These are phyloP conservation scores for Triticum monococcum DNA, from an alignment of 176 grass and related monocot species.

Conservation along the genomic window DNA sequence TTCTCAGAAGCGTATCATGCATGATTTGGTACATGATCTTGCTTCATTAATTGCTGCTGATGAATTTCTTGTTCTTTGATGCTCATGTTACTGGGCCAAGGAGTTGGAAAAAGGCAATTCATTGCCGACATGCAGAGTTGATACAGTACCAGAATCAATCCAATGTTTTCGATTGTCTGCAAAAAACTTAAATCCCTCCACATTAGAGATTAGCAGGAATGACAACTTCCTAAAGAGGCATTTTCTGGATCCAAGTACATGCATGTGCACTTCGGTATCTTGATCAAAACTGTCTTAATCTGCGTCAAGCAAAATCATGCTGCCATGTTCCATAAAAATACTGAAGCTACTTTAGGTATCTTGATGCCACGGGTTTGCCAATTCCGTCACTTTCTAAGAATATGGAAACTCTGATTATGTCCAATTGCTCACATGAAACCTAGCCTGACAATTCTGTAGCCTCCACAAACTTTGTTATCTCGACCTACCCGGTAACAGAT, in stretches of 20 bases:
- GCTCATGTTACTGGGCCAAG: not conserved
- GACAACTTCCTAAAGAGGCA: no score
- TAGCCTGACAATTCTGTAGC: conserved; percentile 25
- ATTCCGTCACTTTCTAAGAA: not conserved
- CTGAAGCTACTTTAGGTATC: conserved; percentile 19
- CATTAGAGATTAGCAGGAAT: no score
- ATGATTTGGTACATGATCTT: conserved; percentile 52
- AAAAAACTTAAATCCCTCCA: not conserved
- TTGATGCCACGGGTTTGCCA: conserved; percentile 30
- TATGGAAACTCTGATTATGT: conserved; percentile 31
- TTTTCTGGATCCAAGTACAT: no score
- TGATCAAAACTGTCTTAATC: no score
- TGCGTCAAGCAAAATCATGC: no score
- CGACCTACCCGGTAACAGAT: conserved; percentile 14
- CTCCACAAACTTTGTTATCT: conserved; percentile 37
- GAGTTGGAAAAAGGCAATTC: not conserved
- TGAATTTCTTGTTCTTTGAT: conserved; percentile 7
- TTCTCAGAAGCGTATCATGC: not conserved
- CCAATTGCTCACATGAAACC: conserved; percentile 29
- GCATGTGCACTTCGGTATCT: no score
- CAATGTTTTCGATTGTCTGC: no score
- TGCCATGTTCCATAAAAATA: no score
- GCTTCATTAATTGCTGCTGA: conserved; percentile 31
- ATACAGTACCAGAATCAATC: not conserved
- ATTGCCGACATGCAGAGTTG: conserved; percentile 37